Evolutionary conservation across 1,139 yeast genomes (phyloP), one percentile per base, ranked within the genome.

Genomic region (Kurtzmaniella quercitrusa): DNA sequence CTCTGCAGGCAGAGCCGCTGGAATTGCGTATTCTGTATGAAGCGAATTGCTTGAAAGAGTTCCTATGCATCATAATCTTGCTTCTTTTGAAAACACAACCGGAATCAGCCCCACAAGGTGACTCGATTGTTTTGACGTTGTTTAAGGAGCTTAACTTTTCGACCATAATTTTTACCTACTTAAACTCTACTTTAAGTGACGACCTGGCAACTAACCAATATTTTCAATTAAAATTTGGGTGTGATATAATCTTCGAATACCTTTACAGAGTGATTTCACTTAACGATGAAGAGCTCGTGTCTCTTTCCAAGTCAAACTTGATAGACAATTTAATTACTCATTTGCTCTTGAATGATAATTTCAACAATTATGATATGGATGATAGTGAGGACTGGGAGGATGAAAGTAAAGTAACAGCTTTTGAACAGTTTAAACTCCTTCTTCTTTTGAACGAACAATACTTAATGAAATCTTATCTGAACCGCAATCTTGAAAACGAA

Each of bases 401-500:
- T 41, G 87, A 80, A 46, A 83, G 81, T 49, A 75, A 83, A 38
- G 53, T 67, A n/a, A 74, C 77, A 46, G 86, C 88, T 42, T 81
- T 81, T 50, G 80, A 87, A 35, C 82, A 83, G 51, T 84, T 88
- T 65, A 84, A 84, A 54, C 66, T 87, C n/a, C 61, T 88, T 8
- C 66, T 89, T 38, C 79, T 88, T 2, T 67, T 89, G 17, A 88
- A 88, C 58, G 96, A 89, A 57, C 96, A 89, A 58, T 89, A 80
- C 58, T 77, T 89, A 77, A 84, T 88, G 80, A 71, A 72, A 37
- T 74, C 78, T 22, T 71, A 66, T 48, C 55, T 63, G 23, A 43
- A 61, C 12, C 53, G 48, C 8, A 55, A 57, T 5, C 54, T 70
- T 28, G 61, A 64, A 38, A 79, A 80, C 53, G 66, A 66, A 45